Evolutionary conservation across 345 rosid genomes (phyloP).

Genomic region (Alliaria petiolata): DNA sequence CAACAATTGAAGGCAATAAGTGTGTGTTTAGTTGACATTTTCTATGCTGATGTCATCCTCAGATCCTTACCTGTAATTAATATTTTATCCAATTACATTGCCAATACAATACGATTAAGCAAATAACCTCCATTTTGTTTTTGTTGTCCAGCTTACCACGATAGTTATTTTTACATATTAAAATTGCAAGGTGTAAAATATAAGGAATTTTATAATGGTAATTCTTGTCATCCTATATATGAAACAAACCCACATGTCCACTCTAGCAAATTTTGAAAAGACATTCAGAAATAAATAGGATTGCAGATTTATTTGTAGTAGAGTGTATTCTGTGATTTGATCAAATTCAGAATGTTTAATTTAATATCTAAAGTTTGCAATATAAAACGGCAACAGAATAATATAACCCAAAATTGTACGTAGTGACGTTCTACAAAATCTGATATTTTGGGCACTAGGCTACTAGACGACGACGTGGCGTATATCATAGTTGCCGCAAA

Average conservation of each 20-base stretch:
- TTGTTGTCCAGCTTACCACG: neutral
- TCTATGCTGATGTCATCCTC: slow-evolving; percentile 32
- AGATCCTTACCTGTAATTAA: slow-evolving; percentile 9
- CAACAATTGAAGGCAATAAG: slow-evolving; percentile 31
- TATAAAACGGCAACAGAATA: neutral
- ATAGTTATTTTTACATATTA: neutral
- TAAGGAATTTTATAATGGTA: neutral
- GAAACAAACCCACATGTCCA: neutral
- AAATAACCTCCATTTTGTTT: neutral
- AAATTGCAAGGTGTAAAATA: neutral
- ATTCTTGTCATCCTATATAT: neutral
- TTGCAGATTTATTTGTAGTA: neutral
- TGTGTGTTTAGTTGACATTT: slow-evolving; percentile 32
- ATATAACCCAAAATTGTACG: neutral
- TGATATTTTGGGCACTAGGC: neutral
- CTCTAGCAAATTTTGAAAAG: neutral
- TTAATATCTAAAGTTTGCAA: neutral
- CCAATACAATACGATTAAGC: neutral
- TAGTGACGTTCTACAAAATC: slow-evolving; percentile 20
- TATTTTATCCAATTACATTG: neutral
- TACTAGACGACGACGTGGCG: slow-evolving; percentile 19
- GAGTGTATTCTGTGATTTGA: neutral
- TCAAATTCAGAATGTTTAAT: neutral
- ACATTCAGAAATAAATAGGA: neutral
- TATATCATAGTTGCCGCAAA: slow-evolving; percentile 6